Base-by-base conservation (phyloP, 305 asterid genomes). In the Rubia peregrina region DNA sequence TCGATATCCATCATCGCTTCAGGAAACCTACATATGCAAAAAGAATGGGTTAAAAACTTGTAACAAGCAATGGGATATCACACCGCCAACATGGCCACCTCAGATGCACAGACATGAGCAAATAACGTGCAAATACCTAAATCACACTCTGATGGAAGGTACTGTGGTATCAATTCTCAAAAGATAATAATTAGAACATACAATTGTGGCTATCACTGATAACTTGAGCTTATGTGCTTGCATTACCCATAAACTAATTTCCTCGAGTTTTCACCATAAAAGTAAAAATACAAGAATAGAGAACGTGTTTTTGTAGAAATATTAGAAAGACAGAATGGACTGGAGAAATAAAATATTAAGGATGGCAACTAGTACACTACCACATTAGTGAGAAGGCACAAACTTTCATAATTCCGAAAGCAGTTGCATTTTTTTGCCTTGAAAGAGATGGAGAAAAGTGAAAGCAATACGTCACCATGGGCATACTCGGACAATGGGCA, bases 401-500 rank as follows among this genome's bases (percentile, higher is more conserved):
- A 9, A 40, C 17, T 22, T 46, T 36, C 19, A 9, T 12, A 5
- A 6, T 7, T 26, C 42, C 16, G 40, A 60, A 12, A 60, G 12
- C 6, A 40, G 43, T 53, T 53, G 16, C 7, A 6, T 9, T 42
- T 53, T 53, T 53, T 53, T 1, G 59, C 59, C 59, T 53, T 53
- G 53, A 64, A 56, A 67, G 67, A 59, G 56, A 33, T 44, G 41
- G 42, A n/a, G 59, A 40, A 60, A 69, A 33, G 53, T 11, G 11
- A 42, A 61, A 21, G 60, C 16, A 68, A 30, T 63, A 33, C 38
- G 33, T 22, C 44, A 61, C 55, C 77, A 62, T n/a, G 36, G n/a
- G 75, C 68, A 63, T 53, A 26, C 76, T 70, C 36, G 80, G 77
- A 79, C 61, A 69, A 65, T 69, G 78, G 80, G 75, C 73, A 59